phyloP scores from a whole-genome alignment of 305 asterid species.

The Solanum aculeatissimum region DNA sequence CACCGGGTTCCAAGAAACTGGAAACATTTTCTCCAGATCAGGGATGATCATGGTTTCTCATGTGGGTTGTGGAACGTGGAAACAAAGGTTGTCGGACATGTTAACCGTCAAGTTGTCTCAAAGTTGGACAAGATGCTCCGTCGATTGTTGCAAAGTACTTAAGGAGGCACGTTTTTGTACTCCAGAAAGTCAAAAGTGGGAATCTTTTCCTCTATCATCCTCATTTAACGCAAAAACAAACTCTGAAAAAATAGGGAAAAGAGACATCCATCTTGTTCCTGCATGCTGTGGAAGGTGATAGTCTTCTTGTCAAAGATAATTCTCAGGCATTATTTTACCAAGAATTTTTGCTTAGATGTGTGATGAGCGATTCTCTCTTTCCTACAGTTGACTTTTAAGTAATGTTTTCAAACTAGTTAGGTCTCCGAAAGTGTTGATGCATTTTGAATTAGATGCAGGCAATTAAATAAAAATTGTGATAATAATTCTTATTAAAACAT shows the following conservation, averaged over 20 bases:
- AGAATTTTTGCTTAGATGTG: neutral
- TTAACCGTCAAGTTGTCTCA: constrained; percentile 3
- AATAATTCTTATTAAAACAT: neutral
- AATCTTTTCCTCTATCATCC: constrained; percentile 61
- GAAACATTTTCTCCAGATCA: constrained; percentile 20
- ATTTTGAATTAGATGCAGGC: neutral
- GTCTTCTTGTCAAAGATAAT: neutral
- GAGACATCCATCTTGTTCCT: constrained; percentile 58
- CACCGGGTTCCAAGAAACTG: constrained; percentile 12
- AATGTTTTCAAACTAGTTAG: neutral
- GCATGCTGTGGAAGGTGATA: constrained; percentile 86
- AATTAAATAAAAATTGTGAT: neutral
- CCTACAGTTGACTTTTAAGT: neutral
- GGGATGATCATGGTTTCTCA: constrained; percentile 84
- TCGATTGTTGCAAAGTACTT: constrained; percentile 43
- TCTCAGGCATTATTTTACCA: neutral
- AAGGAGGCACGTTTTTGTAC: constrained; percentile 56
- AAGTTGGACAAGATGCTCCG: constrained; percentile 67
- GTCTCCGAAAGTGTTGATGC: neutral
- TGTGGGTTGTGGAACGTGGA: constrained; percentile 87
- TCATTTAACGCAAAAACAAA: constrained; percentile 40
- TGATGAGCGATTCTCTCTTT: neutral
- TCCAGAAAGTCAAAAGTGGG: constrained; percentile 91
- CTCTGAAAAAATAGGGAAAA: constrained; percentile 34
- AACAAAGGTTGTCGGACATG: constrained; percentile 25